These are phyloP conservation scores for Gaillardinia entomophila DNA, from an alignment of 805 yeast species.

Conservation along the genomic window DNA sequence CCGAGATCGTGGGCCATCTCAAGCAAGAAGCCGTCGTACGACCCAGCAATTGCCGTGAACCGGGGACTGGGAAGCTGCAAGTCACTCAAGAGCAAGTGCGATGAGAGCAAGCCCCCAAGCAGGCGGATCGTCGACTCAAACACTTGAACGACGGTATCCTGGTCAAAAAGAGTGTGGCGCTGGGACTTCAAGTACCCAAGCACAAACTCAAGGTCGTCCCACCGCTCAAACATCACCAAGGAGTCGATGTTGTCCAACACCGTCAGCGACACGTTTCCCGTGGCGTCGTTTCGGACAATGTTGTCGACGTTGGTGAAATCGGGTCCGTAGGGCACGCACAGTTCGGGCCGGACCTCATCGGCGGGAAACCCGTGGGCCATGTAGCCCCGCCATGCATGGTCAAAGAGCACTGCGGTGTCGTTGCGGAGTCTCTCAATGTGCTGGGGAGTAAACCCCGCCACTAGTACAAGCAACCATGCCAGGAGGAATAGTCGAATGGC, in stretches of 20 bases:
- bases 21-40: conserved; percentile 70
- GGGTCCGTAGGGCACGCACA: conserved; percentile 65
- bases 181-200: conserved; percentile 24
- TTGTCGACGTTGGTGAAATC: conserved; percentile 51
- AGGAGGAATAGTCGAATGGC: too few relatives aligned
- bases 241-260: conserved; percentile 77
- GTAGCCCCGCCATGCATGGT: conserved; percentile 73
- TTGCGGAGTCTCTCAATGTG: conserved; percentile 28
- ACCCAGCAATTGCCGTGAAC: conserved; percentile 13
- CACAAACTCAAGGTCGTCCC: conserved; percentile 41
- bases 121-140: conserved; percentile 82
- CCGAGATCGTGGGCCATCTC: conserved; percentile 73
- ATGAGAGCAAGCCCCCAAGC: conserved; percentile 74
- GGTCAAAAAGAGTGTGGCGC: conserved; percentile 46
- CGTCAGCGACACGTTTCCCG: conserved; percentile 80
- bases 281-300: conserved; percentile 66
- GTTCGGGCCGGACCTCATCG: conserved; percentile 74
- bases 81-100: conserved; percentile 47
- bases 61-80: conserved; percentile 11
- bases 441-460: conserved; percentile 36
- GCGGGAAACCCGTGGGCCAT: conserved; percentile 66
- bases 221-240: conserved; percentile 65
- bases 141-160: conserved; percentile 74
- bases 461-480: too few relatives aligned
- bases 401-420: conserved; percentile 53